A percentile compares a stretch with the other conserved stretches of the same genome.
These are phyloP conservation scores for Besnoitia besnoiti DNA, from an alignment of 169 alveolate genomes.

Conservation along the genomic window DNA sequence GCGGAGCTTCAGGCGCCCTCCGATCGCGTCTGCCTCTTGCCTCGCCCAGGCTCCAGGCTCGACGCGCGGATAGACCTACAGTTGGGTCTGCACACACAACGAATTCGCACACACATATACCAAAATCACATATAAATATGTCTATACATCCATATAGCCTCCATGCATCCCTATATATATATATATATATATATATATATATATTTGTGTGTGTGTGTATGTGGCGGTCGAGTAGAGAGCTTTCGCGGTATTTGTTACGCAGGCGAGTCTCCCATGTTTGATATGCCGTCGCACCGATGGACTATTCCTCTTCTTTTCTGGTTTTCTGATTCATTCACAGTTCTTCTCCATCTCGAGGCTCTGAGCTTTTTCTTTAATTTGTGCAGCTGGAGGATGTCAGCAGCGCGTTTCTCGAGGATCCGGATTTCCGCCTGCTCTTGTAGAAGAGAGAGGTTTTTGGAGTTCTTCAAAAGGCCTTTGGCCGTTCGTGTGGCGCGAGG, in stretches of 20 bases:
- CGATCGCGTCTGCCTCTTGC: not conserved
- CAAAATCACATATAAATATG: not conserved
- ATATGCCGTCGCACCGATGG: no score
- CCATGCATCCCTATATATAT: not conserved
- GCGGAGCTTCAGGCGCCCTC: not conserved
- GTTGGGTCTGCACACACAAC: no score
- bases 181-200: not conserved
- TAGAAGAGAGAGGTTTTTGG: not conserved
- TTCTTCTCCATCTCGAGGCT: not conserved
- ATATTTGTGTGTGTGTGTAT: not conserved
- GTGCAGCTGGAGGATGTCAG: conserved; percentile 34
- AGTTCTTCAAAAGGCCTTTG: no score
- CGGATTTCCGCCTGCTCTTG: not conserved
- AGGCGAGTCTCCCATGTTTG: no score
- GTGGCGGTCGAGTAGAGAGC: not conserved
- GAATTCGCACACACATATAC: no score
- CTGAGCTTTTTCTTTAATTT: not conserved
- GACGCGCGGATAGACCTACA: no score
- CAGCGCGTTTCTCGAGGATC: conserved; percentile 5
- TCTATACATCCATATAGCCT: not conserved
- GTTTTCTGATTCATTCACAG: not conserved
- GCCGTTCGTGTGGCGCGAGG: no score
- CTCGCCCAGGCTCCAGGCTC: no score
- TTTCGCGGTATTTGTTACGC: no score
- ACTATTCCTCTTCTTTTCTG: no score